Conservation (phyloP, 2,329 filamentous ascomycete species). For the Alternaria sp. region DNA sequence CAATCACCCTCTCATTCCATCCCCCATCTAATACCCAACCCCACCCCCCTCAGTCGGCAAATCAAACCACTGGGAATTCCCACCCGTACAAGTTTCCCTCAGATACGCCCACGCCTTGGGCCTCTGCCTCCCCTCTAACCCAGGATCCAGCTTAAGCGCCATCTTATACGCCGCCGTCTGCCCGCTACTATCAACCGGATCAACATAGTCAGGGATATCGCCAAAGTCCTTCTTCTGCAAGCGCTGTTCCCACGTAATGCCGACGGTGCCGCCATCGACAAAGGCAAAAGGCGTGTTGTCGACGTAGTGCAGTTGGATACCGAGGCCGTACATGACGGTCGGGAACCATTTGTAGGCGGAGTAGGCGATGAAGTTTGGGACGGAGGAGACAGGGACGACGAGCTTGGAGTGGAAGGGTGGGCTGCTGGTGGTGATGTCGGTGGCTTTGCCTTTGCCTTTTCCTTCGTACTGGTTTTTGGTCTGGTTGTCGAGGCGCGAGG, state of each 20-base stretch:
- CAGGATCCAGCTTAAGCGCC: neutral
- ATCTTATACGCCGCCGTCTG: neutral
- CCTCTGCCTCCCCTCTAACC: neutral
- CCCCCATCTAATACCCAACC: neutral
- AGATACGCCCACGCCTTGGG: neutral
- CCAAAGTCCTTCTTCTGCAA: constrained; percentile 24
- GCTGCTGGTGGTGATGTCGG: fast-evolving
- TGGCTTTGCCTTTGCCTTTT: neutral
- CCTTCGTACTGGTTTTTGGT: neutral
- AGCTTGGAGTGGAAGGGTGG: constrained; percentile 12
- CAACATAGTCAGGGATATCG: neutral
- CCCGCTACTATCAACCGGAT: neutral
- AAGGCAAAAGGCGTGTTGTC: constrained; percentile 2
- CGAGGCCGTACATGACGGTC: constrained; percentile 17
- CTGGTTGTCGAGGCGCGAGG: neutral
- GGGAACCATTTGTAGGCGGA: constrained; percentile 20
- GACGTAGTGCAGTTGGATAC: constrained; percentile 22
- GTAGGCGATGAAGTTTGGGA: constrained; percentile 12
- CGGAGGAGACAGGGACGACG: constrained; percentile 19
- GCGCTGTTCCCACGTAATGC: constrained; percentile 23
- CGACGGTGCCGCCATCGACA: neutral
- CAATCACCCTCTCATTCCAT: neutral
- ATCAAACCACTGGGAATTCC: neutral
- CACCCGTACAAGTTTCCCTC: neutral
- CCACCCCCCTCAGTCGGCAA: neutral